Conservation (phyloP, 306 rosid genomes). For the Glycyrrhiza uralensis region DNA sequence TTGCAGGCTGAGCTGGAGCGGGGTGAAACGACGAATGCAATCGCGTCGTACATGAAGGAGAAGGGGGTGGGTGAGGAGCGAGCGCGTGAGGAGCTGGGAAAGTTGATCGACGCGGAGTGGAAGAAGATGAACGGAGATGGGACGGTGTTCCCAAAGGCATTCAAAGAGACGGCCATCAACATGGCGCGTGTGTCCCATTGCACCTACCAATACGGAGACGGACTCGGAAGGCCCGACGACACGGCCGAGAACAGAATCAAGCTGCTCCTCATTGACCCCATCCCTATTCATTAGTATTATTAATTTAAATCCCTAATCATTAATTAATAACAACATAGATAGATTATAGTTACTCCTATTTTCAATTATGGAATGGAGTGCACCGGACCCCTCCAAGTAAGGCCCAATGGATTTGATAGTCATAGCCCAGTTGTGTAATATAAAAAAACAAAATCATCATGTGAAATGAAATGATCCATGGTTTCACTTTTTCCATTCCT, state of each 20-base stretch:
- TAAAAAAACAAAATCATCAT: no score
- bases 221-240: conserved; percentile 35
- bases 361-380: no score
- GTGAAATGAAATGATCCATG: no score
- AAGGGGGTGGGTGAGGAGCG: conserved; percentile 6
- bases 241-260: conserved; percentile 15
- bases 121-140: conserved; percentile 38
- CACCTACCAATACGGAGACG: conserved; percentile 46
- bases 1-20: conserved; percentile 45
- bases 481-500: no score
- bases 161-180: conserved; percentile 28
- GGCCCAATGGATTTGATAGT: no score
- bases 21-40: conserved; percentile 45
- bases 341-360: no score
- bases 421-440: no score
- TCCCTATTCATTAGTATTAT: neutral
- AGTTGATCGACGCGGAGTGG: conserved; percentile 36
- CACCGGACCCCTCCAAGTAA: no score
- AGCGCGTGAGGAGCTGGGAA: conserved; percentile 3
- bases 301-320: no score
- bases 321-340: no score
- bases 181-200: conserved; percentile 36
- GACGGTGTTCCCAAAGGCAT: conserved; percentile 5
- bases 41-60: conserved; percentile 19
- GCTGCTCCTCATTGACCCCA: conserved; percentile 31